Evolutionary conservation across 768 basidiomycete species (phyloP).

Genomic region (Kondoa subrosea): DNA sequence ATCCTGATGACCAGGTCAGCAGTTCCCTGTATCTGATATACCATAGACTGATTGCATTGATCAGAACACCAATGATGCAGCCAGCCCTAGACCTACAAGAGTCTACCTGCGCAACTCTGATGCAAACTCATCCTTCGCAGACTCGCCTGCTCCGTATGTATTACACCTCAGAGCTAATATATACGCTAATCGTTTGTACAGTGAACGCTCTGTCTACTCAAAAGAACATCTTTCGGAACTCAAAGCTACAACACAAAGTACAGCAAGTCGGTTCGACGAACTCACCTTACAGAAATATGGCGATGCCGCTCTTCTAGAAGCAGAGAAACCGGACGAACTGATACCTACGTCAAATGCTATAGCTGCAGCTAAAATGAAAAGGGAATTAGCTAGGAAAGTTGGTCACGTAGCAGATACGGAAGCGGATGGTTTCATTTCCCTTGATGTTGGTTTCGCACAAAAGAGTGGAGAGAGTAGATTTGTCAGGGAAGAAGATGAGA

Average conservation of each 20-base stretch:
- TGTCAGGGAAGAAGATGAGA: conserved; percentile 37
- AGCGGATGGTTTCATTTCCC: conserved; percentile 33
- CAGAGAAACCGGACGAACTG: conserved; percentile 25
- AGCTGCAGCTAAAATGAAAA: conserved; percentile 32
- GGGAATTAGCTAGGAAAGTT: conserved; percentile 29
- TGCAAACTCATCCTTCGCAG: not conserved
- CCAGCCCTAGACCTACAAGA: conserved; percentile 6
- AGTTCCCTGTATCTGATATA: not conserved
- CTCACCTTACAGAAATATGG: conserved; percentile 31
- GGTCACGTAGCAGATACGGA: conserved; percentile 22
- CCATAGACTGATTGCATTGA: not conserved
- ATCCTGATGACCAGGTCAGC: not conserved
- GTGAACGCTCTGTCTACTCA: conserved; percentile 27
- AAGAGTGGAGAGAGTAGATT: conserved; percentile 35
- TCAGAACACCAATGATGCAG: conserved; percentile 11
- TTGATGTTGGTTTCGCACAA: conserved; percentile 30
- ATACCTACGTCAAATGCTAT: conserved; percentile 34
- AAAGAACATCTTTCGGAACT: conserved; percentile 33
- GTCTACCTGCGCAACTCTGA: conserved; percentile 13
- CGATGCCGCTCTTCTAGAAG: conserved; percentile 11
- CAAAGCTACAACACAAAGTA: conserved; percentile 29
- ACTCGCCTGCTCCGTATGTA: not conserved
- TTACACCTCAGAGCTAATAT: not conserved
- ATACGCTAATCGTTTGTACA: not conserved
- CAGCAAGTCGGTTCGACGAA: conserved; percentile 23